phyloP scores from a whole-genome alignment of 805 yeast species.

The Lachancea mirantina region DNA sequence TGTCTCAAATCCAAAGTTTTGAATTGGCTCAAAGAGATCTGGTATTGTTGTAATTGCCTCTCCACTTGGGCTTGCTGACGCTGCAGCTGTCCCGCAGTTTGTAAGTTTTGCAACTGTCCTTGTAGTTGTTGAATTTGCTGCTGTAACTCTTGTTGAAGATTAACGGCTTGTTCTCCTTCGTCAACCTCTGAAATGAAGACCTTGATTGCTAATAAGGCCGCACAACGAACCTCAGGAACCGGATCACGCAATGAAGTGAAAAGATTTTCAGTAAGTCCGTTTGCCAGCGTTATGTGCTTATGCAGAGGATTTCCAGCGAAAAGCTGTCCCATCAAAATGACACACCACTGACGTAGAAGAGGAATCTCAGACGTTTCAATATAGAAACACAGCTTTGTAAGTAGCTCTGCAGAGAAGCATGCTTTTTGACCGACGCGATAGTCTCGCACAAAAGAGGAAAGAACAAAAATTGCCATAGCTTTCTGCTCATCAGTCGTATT shows the following conservation, averaged over 20 bases:
- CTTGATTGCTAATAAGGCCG: slow-evolving; percentile 67
- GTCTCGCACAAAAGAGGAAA: slow-evolving; percentile 77
- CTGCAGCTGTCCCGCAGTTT: slow-evolving; percentile 18
- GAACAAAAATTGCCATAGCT: slow-evolving; percentile 91
- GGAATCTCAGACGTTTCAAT: slow-evolving; percentile 75
- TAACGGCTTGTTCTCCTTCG: slow-evolving; percentile 31
- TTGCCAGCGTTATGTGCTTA: slow-evolving; percentile 59
- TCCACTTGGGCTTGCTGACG: slow-evolving; percentile 28
- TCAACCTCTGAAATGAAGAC: slow-evolving; percentile 50
- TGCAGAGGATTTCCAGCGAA: slow-evolving; percentile 71
- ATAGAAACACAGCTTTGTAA: slow-evolving; percentile 58
- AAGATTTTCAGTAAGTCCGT: slow-evolving; percentile 49
- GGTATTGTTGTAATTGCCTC: slow-evolving; percentile 26
- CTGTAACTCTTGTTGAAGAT: slow-evolving; percentile 29
- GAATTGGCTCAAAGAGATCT: slow-evolving; percentile 22
- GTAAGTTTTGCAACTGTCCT: slow-evolving; percentile 26
- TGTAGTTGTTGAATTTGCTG: slow-evolving; percentile 29
- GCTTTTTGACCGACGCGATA: slow-evolving; percentile 73
- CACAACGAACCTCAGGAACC: slow-evolving; percentile 90
- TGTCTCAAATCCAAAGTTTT: slow-evolving; percentile 35
- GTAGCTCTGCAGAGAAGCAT: slow-evolving; percentile 67
- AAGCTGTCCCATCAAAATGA: slow-evolving; percentile 66
- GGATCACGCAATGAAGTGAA: slow-evolving; percentile 68
- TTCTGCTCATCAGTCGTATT: slow-evolving; percentile 68
- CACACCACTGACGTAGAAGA: slow-evolving; percentile 86